Conservation (phyloP, 495 filamentous ascomycete genomes). For the Trichoderma orchidacearum region DNA sequence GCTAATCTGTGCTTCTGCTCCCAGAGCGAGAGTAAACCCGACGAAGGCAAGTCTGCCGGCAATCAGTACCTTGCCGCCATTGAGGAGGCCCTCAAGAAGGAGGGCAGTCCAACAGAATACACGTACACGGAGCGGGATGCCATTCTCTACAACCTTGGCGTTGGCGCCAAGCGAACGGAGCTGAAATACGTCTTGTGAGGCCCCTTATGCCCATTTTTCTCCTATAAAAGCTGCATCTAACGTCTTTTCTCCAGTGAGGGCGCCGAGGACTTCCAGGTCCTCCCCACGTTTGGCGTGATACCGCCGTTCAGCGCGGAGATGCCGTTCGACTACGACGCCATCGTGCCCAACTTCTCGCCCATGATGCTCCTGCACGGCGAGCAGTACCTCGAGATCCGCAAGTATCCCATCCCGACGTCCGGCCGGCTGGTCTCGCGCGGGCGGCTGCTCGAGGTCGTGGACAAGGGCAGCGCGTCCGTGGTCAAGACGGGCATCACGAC, state of each 20-base stretch:
- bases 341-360: slow-evolving; percentile 88
- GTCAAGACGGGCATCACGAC: slow-evolving; percentile 70
- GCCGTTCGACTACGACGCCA: slow-evolving; percentile 68
- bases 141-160: slow-evolving; percentile 89
- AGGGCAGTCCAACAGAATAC: slow-evolving; percentile 65
- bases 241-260: slow-evolving; percentile 42
- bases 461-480: slow-evolving; percentile 87
- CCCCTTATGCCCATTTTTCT: background rate
- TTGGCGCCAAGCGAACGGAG: slow-evolving; percentile 89
- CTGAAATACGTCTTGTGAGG: slow-evolving; percentile 61
- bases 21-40: slow-evolving; percentile 15
- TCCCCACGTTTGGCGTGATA: slow-evolving; percentile 91
- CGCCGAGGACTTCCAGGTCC: slow-evolving; percentile 75
- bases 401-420: slow-evolving; percentile 86
- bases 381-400: slow-evolving; percentile 92
- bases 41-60: slow-evolving; percentile 10
- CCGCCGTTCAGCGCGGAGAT: slow-evolving; percentile 76
- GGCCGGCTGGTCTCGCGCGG: slow-evolving; percentile 69
- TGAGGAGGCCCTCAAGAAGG: slow-evolving; percentile 57
- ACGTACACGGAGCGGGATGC: slow-evolving; percentile 73
- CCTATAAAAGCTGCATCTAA: background rate
- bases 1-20: slow-evolving; percentile 6
- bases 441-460: slow-evolving; percentile 83
- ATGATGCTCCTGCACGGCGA: slow-evolving; percentile 99
- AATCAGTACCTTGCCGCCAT: slow-evolving; percentile 53